A percentile compares a stretch with the other conserved stretches of the same genome.
phyloP scores from a whole-genome alignment of 352 stramenopile genomes.

The Phytopythium aichiense region DNA sequence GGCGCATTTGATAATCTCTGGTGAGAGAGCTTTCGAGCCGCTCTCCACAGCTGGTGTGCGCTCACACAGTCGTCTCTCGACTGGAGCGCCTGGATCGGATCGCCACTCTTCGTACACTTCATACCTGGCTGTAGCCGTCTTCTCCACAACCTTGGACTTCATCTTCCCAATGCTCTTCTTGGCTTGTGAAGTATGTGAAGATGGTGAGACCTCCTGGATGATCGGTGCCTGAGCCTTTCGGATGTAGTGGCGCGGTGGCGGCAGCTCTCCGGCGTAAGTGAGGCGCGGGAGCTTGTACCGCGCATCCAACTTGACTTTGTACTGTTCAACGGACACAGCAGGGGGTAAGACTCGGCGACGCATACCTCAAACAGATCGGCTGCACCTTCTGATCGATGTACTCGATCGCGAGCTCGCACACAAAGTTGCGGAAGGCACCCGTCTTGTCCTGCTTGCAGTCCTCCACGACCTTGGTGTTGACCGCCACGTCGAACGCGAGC shows the following conservation, averaged over 20 bases:
- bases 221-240: conserved; percentile 60
- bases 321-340: conserved; percentile 19
- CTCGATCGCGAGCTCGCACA: conserved; percentile 76
- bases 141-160: conserved; percentile 12
- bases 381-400: conserved; percentile 80
- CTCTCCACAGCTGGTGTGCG: conserved; percentile 29
- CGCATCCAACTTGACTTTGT: conserved; percentile 71
- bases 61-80: conserved; percentile 18
- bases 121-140: conserved; percentile 27
- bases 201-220: conserved; percentile 58
- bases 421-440: conserved; percentile 74
- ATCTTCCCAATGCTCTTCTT: conserved; percentile 13
- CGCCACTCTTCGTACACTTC: conserved; percentile 38
- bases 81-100: neutral
- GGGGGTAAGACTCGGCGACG: neutral
- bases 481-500: conserved; percentile 72
- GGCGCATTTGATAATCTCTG: conserved; percentile 30
- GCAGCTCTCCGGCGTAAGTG: conserved; percentile 55
- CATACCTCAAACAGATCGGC: too few relatives aligned
- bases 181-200: conserved; percentile 1
- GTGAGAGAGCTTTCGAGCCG: conserved; percentile 37
- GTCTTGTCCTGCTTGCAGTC: conserved; percentile 64
- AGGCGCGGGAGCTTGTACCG: conserved; percentile 78
- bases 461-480: conserved; percentile 71
- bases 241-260: conserved; percentile 77